phyloP scores from a whole-genome alignment of 1,284 basidiomycete species.

The Malassezia japonica region DNA sequence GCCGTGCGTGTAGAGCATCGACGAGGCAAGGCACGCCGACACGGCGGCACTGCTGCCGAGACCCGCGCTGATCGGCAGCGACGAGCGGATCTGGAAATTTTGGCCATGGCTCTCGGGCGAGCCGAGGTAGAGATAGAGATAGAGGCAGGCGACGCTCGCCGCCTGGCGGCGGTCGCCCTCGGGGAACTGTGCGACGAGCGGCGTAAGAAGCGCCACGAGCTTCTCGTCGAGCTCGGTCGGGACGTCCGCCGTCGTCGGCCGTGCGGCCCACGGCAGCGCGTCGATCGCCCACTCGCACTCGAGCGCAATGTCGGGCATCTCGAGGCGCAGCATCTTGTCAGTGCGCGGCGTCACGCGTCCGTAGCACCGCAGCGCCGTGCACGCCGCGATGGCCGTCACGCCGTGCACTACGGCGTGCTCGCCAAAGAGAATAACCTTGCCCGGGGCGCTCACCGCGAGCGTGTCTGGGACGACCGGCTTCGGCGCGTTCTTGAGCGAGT shows the following conservation, averaged over 20 bases:
- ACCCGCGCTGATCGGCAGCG: conserved; percentile 96
- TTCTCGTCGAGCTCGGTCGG: conserved; percentile 25
- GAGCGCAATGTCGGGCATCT: conserved; percentile 73
- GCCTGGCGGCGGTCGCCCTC: conserved; percentile 50
- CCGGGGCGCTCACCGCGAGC: conserved; percentile 57
- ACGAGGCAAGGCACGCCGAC: conserved; percentile 72
- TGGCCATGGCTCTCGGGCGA: conserved; percentile 58
- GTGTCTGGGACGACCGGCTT: conserved; percentile 23
- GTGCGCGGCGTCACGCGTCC: conserved; percentile 66
- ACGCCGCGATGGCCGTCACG: conserved; percentile 86
- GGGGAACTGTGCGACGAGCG: conserved; percentile 31
- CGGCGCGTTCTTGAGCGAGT: background rate
- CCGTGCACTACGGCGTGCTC: conserved; percentile 99
- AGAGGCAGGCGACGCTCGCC: conserved; percentile 76
- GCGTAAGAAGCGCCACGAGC: conserved; percentile 25
- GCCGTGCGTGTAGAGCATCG: conserved; percentile 57
- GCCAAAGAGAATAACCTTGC: conserved; percentile 95
- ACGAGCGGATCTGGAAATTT: conserved; percentile 73
- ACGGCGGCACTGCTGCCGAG: conserved; percentile 94
- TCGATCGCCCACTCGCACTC: conserved; percentile 68
- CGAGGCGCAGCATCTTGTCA: conserved; percentile 66
- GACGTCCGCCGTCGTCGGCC: conserved; percentile 53
- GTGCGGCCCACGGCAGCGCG: conserved; percentile 67
- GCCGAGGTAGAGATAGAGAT: conserved; percentile 77
- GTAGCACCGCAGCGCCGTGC: conserved; percentile 90